Evolutionary conservation across 1,284 basidiomycete genomes (phyloP), one percentile per base, ranked within the genome.

Genomic region (Sporisorium scitamineum): DNA sequence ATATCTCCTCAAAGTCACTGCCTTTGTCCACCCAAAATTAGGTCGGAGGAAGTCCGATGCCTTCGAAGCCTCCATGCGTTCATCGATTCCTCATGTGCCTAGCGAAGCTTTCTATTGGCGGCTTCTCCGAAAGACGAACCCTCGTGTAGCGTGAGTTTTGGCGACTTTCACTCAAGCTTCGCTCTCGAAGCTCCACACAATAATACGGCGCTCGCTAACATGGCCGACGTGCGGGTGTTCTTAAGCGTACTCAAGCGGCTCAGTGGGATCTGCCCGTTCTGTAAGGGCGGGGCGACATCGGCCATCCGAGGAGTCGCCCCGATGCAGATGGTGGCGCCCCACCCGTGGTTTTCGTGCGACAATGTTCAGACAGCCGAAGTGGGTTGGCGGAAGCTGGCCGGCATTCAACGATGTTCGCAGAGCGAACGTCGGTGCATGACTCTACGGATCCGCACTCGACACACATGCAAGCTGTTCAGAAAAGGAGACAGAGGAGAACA

Each of bases 141-240:
- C 29, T 31, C 16, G 18, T 10, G 22, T 37, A 4, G 34, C 24
- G 52, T n/a, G 14, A 4, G 1, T 39, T 37, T 18, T 18, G 10
- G 16, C n/a, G 9, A 32, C 31, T 48, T 27, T 1, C 4, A 31
- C 27, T 48, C 47, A 50, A 41, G 11, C 5, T 34, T 53, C 34
- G 52, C 5, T 3, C 20, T 3, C 22, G 51, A 31, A 51, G n/a
- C 32, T 13, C 24, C 31, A 29, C 18, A 48, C 26, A 29, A 20
- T 50, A 16, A 31, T n/a, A 48, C 48, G 48, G 48, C 27, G 48
- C n/a, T 50, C 48, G 48, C 27, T 50, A 31, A 29, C 4, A 7
- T 20, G 29, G 45, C 9, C 26, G 24, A 29, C 3, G 24, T 18
- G 18, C 27, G 24, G 48, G 29, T 27, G 27, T 47, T 26, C 45